Evolutionary conservation across 129 eudicot species (phyloP).

Genomic region (Centella asiatica): DNA sequence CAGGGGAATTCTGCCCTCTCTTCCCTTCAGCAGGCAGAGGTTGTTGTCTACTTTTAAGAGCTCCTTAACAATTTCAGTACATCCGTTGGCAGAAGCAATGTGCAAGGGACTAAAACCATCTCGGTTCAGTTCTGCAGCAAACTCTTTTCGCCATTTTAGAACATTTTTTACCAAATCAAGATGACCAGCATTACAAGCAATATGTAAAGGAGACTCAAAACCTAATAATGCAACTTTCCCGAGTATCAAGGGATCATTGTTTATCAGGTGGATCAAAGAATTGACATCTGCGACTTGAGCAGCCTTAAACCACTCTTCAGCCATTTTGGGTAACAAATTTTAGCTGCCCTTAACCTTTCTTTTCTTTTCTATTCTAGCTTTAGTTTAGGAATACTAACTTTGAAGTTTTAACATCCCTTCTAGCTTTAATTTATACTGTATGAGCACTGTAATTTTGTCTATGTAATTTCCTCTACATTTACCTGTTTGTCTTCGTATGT

Average conservation of each 20-base stretch:
- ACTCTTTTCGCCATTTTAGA: conserved; percentile 14
- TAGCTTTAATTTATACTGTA: no score
- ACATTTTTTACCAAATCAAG: conserved; percentile 25
- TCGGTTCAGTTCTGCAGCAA: conserved; percentile 28
- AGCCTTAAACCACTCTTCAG: conserved; percentile 29
- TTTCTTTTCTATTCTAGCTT: no score
- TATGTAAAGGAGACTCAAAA: conserved; percentile 33
- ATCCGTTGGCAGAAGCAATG: conserved; percentile 49
- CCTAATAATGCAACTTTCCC: conserved; percentile 18
- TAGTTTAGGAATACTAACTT: no score
- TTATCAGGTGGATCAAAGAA: conserved; percentile 16
- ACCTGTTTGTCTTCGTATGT: no score
- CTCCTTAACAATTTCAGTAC: conserved; percentile 43
- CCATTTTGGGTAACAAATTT: conserved; percentile 23
- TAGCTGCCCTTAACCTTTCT: no score
- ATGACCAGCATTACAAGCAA: conserved; percentile 39
- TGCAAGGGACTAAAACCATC: conserved; percentile 47
- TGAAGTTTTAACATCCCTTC: no score
- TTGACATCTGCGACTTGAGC: conserved; percentile 37
- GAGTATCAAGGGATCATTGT: conserved; percentile 20
- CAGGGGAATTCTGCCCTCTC: conserved; percentile 39
- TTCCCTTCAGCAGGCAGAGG: conserved; percentile 31
- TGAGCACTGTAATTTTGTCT: no score
- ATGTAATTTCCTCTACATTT: no score
- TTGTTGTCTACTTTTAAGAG: conserved; percentile 32